phyloP scores from a whole-genome alignment of 2,329 filamentous ascomycete genomes.

The Epichloe gansuensis region DNA sequence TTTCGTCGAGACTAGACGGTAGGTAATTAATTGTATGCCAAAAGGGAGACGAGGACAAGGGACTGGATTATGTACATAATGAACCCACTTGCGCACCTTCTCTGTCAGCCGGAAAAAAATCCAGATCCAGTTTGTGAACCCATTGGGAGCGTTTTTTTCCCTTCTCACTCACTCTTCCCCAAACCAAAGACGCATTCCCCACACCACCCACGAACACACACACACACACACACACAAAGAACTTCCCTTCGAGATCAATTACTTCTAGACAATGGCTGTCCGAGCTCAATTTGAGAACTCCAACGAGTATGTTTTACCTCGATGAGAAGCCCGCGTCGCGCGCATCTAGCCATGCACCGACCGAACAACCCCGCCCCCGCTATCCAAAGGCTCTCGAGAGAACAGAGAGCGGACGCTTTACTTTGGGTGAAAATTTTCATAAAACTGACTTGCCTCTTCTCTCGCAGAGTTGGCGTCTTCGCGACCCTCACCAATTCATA shows the following conservation, averaged over 20 bases:
- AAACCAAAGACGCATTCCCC: background rate
- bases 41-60: too few relatives aligned
- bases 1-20: too few relatives aligned
- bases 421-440: background rate
- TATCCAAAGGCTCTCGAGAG: slow-evolving; percentile 2
- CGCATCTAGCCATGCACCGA: background rate
- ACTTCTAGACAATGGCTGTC: slow-evolving; percentile 42
- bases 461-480: slow-evolving; percentile 80
- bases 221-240: background rate
- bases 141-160: background rate
- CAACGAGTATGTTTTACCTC: slow-evolving; percentile 56
- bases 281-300: slow-evolving; percentile 77
- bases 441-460: background rate
- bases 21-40: too few relatives aligned
- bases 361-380: slow-evolving; percentile 14
- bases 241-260: background rate
- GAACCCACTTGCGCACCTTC: background rate
- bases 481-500: slow-evolving; percentile 94
- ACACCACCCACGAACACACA: background rate
- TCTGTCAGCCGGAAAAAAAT: background rate
- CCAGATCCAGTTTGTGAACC: slow-evolving; percentile 1
- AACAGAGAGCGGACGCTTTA: background rate
- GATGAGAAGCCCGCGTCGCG: background rate
- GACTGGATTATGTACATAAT: background rate
- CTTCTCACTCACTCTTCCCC: background rate